Evolutionary conservation across 139 green algal genomes (phyloP).

Genomic region (Closterium sp.): DNA sequence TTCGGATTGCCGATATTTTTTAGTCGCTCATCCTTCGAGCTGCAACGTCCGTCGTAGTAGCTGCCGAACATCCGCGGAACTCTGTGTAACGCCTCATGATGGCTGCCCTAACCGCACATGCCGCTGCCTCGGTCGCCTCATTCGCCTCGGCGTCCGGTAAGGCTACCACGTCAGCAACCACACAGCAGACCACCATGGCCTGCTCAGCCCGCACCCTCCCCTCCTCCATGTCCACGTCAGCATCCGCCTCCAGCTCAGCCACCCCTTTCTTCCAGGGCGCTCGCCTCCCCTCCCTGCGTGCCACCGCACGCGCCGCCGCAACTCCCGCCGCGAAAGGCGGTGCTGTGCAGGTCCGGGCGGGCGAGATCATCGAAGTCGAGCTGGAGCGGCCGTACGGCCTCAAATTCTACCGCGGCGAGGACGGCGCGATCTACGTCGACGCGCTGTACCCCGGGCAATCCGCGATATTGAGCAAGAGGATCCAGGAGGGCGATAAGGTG

Average conservation of each 20-base stretch:
- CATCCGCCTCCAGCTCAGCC: background rate
- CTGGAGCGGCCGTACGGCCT: constrained; percentile 90
- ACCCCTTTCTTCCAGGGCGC: background rate
- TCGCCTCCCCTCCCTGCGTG: background rate
- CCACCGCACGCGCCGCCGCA: background rate
- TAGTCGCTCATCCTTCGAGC: too few species aligned
- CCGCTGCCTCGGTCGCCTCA: background rate
- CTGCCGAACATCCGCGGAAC: too few species aligned
- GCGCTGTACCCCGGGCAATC: constrained; percentile 59
- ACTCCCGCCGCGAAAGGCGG: background rate
- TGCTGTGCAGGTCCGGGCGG: background rate
- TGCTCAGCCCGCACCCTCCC: background rate
- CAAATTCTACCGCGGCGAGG: constrained; percentile 82
- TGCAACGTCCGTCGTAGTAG: too few species aligned
- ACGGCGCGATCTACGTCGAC: constrained; percentile 84
- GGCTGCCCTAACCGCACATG: background rate
- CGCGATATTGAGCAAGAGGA: constrained; percentile 67
- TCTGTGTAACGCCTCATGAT: too few species aligned
- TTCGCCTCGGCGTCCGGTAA: background rate
- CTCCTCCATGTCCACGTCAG: background rate
- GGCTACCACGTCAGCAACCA: background rate
- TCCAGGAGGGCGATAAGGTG: constrained; percentile 49
- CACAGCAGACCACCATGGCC: background rate
- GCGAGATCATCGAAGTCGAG: constrained; percentile 63
- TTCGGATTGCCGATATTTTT: too few species aligned